Conservation (phyloP, 2,329 filamentous ascomycete species). For the Helotiales sp. region DNA sequence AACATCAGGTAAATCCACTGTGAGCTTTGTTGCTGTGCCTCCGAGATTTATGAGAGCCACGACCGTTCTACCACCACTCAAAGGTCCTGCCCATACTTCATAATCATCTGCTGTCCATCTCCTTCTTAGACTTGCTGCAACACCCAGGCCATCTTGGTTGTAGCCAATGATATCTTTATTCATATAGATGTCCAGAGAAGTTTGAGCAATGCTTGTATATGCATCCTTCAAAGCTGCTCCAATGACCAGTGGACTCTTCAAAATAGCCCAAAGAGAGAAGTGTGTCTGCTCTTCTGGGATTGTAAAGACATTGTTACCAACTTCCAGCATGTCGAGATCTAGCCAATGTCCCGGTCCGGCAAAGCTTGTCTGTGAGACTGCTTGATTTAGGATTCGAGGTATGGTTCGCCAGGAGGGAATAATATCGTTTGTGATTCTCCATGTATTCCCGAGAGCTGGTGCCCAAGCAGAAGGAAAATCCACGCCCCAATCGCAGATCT, state of each 20-base stretch:
- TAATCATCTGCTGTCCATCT: slow-evolving; percentile 30
- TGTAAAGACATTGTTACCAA: slow-evolving; percentile 40
- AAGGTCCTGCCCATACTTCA: slow-evolving; percentile 30
- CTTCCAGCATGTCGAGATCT: slow-evolving; percentile 44
- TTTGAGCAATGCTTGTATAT: slow-evolving; percentile 13
- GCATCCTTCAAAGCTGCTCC: slow-evolving; percentile 29
- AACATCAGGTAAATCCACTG: slow-evolving; percentile 28
- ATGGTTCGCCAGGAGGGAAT: slow-evolving; percentile 40
- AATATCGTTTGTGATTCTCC: slow-evolving; percentile 45
- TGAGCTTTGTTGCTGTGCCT: slow-evolving; percentile 20
- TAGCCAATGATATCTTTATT: slow-evolving; percentile 29
- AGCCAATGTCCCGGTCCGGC: slow-evolving; percentile 41
- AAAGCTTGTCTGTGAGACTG: slow-evolving; percentile 39
- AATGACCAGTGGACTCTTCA: slow-evolving; percentile 36
- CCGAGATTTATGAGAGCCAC: slow-evolving; percentile 27
- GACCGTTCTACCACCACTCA: slow-evolving; percentile 25
- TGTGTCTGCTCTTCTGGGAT: slow-evolving; percentile 41
- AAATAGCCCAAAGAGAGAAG: slow-evolving; percentile 43
- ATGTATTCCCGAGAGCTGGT: slow-evolving; percentile 38
- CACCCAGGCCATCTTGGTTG: slow-evolving; percentile 29
- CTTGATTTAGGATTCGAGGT: slow-evolving; percentile 42
- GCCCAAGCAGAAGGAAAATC: slow-evolving; percentile 43
- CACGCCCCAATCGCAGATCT: slow-evolving; percentile 45
- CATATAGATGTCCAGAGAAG: slow-evolving; percentile 21
- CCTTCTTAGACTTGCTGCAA: slow-evolving; percentile 27